These are phyloP conservation scores for Neurospora sp. DNA, from an alignment of 495 filamentous ascomycete genomes.

Conservation along the genomic window DNA sequence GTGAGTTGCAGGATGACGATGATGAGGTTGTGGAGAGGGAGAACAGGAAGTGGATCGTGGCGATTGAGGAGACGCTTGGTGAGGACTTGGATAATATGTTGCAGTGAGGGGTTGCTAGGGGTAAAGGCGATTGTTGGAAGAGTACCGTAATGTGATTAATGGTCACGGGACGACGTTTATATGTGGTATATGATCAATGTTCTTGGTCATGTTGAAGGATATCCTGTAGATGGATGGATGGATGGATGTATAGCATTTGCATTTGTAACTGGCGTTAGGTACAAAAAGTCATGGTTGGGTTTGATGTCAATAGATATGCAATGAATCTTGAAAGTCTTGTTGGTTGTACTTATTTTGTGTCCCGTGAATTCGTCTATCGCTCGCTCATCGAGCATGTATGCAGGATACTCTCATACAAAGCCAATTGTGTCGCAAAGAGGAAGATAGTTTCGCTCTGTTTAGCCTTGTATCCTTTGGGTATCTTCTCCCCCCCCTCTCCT, in stretches of 20 bases:
- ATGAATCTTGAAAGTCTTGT: not conserved
- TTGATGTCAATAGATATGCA: not conserved
- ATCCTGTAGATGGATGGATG: not conserved
- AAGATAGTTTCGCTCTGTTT: not conserved
- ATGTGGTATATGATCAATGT: not conserved
- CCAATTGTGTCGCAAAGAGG: not conserved
- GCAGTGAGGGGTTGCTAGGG: slow-evolving; percentile 37
- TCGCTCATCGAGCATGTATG: not conserved
- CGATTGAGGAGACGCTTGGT: slow-evolving; percentile 77
- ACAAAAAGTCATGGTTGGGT: not conserved
- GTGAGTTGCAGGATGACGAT: slow-evolving; percentile 90
- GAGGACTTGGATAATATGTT: slow-evolving; percentile 86
- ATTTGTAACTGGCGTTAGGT: not conserved
- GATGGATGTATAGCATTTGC: not conserved
- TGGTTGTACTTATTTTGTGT: not conserved
- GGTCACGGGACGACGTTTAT: not conserved
- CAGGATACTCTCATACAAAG: not conserved
- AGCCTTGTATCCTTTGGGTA: not conserved
- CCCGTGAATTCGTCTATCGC: not conserved
- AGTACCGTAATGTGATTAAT: not conserved
- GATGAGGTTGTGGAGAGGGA: slow-evolving; percentile 86
- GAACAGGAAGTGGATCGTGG: slow-evolving; percentile 73
- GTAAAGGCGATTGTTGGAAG: not conserved
- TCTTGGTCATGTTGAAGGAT: not conserved
- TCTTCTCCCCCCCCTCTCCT: not conserved